These are phyloP conservation scores for Aspergillus spinulosporus DNA, from an alignment of 2,329 filamentous ascomycete species.

Conservation along the genomic window DNA sequence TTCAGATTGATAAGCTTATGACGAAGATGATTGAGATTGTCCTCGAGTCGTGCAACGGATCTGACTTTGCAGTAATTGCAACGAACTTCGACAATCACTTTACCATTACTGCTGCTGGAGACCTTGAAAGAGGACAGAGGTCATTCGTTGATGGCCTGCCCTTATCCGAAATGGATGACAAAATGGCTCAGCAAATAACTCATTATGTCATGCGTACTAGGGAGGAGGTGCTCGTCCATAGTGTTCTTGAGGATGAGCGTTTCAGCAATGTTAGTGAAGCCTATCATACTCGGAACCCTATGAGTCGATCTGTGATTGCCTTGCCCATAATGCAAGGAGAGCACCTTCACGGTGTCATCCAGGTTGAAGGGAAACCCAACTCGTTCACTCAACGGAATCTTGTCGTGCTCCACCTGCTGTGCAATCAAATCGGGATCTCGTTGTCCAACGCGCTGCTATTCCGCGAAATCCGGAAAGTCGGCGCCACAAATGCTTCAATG, in stretches of 20 bases:
- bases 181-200: constrained; percentile 62
- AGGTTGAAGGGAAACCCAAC: constrained; percentile 63
- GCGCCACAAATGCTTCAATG: constrained; percentile 65
- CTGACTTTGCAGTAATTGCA: constrained; percentile 61
- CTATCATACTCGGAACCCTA: constrained; percentile 57
- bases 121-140: constrained; percentile 55
- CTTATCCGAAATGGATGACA: constrained; percentile 58
- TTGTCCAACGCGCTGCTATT: constrained; percentile 65
- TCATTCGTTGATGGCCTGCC: constrained; percentile 57
- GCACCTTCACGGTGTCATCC: constrained; percentile 60
- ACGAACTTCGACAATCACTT: constrained; percentile 61
- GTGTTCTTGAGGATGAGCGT: constrained; percentile 64
- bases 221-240: constrained; percentile 64
- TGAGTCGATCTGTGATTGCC: constrained; percentile 61
- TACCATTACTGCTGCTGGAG: constrained; percentile 62
- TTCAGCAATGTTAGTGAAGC: constrained; percentile 62
- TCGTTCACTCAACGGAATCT: constrained; percentile 63
- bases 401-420: constrained; percentile 56
- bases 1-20: constrained; percentile 63
- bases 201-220: constrained; percentile 63
- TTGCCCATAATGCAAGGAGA: constrained; percentile 64
- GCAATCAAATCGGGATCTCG: constrained; percentile 65
- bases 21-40: constrained; percentile 66
- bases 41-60: constrained; percentile 61
- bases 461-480: constrained; percentile 61